These are phyloP conservation scores for Botrytis porri DNA, from an alignment of 2,329 filamentous ascomycete genomes.

Conservation along the genomic window DNA sequence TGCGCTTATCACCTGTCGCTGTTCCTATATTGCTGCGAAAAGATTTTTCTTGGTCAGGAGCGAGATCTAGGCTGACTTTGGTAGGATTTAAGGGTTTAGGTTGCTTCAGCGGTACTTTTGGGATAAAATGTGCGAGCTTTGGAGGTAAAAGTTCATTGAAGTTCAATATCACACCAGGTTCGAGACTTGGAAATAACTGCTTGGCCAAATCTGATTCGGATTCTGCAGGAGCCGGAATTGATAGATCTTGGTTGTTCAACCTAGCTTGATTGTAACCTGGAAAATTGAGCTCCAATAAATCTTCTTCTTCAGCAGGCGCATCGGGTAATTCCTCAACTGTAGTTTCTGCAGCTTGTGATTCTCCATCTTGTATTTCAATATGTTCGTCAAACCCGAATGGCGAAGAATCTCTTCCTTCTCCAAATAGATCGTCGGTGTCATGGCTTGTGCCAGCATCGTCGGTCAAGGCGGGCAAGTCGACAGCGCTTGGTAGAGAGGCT, in stretches of 20 bases:
- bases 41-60: slow-evolving; percentile 78
- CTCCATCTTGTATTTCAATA: slow-evolving; percentile 25
- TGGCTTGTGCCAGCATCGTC: slow-evolving; percentile 60
- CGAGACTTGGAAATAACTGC: slow-evolving; percentile 77
- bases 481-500: slow-evolving; percentile 27
- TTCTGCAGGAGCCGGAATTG: slow-evolving; percentile 67
- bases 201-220: slow-evolving; percentile 73
- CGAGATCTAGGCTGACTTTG: slow-evolving; percentile 84
- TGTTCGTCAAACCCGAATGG: slow-evolving; percentile 32
- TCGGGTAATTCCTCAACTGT: slow-evolving; percentile 28
- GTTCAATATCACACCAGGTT: slow-evolving; percentile 68
- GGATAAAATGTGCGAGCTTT: slow-evolving; percentile 73
- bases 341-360: slow-evolving; percentile 20
- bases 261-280: slow-evolving; percentile 37
- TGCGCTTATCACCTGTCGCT: slow-evolving; percentile 50
- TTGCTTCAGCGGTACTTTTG: slow-evolving; percentile 74
- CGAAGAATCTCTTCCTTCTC: slow-evolving; percentile 47
- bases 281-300: slow-evolving; percentile 46
- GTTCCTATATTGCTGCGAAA: slow-evolving; percentile 70
- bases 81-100: slow-evolving; percentile 80
- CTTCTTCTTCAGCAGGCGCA: slow-evolving; percentile 27
- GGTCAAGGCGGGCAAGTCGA: slow-evolving; percentile 38
- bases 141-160: slow-evolving; percentile 83
- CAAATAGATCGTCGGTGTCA: slow-evolving; percentile 65
- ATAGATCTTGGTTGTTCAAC: slow-evolving; percentile 54